Evolutionary conservation across 2,329 filamentous ascomycete genomes (phyloP), one percentile per base, ranked within the genome.

Genomic region (Fusarium denticulatum): DNA sequence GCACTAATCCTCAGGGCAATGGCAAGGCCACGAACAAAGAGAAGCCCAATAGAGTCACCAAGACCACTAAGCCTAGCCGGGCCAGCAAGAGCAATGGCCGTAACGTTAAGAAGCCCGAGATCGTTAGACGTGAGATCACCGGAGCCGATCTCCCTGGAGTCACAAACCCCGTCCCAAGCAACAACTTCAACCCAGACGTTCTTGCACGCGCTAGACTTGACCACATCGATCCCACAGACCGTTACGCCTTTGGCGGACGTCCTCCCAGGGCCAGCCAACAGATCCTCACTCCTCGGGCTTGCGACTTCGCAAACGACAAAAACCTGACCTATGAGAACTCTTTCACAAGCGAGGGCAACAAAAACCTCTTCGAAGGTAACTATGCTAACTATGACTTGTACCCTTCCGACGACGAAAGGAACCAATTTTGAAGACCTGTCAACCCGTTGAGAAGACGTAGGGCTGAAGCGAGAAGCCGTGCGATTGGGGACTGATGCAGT

Each of bases 401-500:
- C 13, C 32, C 20, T 28, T 50, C n/a, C 30, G n/a, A 59, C 9
- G 20, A 46, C 36, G 20, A 59, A 34, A n/a, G 34, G 11, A 10
- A 36, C n/a, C 42, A 18, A 20, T 3, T 56, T 69, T 55, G 50
- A 55, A 47, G 32, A 28, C 10, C 37, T n/a, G 45, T 30, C 24
- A 47, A 40, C 14, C 24, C 20, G 24, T 24, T 30, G 24, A 34
- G 37, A 47, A 43, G 42, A 45, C 49, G 28, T 67, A 71, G 67
- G 73, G 69, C 73, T 73, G 73, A 71, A 62, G 28, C 30, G 39
- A 59, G 42, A 26, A 50, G 34, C 46, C 59, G 18, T 20, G 26
- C 42, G 36, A 22, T 36, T 9, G 24, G 22, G 42, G 37, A 42
- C 22, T 28, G 30, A 24, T 16, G 18, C 60, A 22, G 28, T 36